Base-by-base conservation (phyloP, 306 rosid species). In the Cucurbita ficifolia region DNA sequence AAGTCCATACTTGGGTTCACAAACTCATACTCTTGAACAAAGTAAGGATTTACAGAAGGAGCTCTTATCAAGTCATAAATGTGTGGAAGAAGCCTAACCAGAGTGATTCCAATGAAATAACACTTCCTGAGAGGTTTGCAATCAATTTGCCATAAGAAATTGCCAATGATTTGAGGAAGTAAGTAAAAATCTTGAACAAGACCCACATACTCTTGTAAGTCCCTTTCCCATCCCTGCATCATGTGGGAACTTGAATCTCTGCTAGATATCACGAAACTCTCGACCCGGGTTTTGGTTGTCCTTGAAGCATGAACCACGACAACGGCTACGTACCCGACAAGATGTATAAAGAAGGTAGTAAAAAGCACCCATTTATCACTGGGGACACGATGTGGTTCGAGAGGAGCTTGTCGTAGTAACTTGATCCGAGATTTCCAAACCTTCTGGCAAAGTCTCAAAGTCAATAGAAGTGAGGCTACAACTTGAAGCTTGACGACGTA, bases 101-200 rank as follows among this genome's bases (percentile, higher is more conserved):
- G 21, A 14, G 97, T 90, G 85, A 89, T 88, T 67, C 96, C 95
- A 10, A 90, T 56, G 63, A 86, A 90, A 80, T 94, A 94, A 12
- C 90, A 76, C 76, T 91, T 94, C 74, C 88, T 82, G 43, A 94
- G 91, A 19, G 96, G 97, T 76, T 82, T 84, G 50, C 87, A 79
- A 35, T 86, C 82, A 42, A 91, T 85, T 84, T 94, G 87, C 97
- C 99, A 91, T 57, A 94, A 79, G n/a, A 89, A 54, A 78, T 89
- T 94, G 52, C 97, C 96, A 35, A 89, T 64, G 53, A 94, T 59
- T 81, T 94, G 98, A 55, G 98, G 97, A 39, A 94, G 75, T 79
- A 94, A 82, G 88, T 84, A 90, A 76, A 94, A 90, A 78, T 94
- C 97, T 81, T 94, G 94, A 38, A 94, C 88, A 36, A 94, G 90